Conservation (phyloP, 768 basidiomycete genomes). For the Chiua virens region DNA sequence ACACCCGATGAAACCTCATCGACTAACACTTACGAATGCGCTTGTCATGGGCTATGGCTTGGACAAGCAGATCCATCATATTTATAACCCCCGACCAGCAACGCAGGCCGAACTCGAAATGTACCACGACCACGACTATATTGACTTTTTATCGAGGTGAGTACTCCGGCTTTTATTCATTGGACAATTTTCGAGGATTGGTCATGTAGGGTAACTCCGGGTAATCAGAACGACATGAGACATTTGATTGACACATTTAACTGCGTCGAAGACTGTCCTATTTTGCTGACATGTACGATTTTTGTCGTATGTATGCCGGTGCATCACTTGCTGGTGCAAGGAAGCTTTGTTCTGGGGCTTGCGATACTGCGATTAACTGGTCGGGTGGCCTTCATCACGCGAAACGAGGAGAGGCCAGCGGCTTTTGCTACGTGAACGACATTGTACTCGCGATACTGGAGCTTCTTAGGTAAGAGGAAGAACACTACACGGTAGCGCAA, state of each 20-base stretch:
- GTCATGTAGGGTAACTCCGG: conserved; percentile 75
- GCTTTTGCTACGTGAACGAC: conserved; percentile 98
- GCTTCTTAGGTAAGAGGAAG: conserved; percentile 64
- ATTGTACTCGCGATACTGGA: conserved; percentile 94
- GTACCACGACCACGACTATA: conserved; percentile 94
- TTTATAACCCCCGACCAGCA: conserved; percentile 86
- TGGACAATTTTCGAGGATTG: background rate
- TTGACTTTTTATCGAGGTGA: conserved; percentile 92
- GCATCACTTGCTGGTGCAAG: conserved; percentile 89
- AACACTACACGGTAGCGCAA: background rate
- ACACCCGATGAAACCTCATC: conserved; percentile 98
- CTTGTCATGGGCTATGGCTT: conserved; percentile 95
- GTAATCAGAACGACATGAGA: conserved; percentile 66
- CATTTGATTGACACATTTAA: conserved; percentile 85
- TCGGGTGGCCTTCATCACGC: conserved; percentile 98
- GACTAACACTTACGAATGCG: conserved; percentile 93
- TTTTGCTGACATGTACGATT: conserved; percentile 92
- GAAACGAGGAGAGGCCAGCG: conserved; percentile 96
- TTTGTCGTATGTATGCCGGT: conserved; percentile 92
- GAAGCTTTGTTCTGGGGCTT: conserved; percentile 78
- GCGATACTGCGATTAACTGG: conserved; percentile 99
- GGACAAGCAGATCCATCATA: conserved; percentile 91
- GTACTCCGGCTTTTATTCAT: conserved; percentile 17
- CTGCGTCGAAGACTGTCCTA: conserved; percentile 95
- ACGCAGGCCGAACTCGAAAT: conserved; percentile 85